A percentile compares a stretch with the other conserved stretches of the same genome.
These are phyloP conservation scores for Penicillium sclerotigenum DNA, from an alignment of 2,329 filamentous ascomycete genomes.

Conservation along the genomic window DNA sequence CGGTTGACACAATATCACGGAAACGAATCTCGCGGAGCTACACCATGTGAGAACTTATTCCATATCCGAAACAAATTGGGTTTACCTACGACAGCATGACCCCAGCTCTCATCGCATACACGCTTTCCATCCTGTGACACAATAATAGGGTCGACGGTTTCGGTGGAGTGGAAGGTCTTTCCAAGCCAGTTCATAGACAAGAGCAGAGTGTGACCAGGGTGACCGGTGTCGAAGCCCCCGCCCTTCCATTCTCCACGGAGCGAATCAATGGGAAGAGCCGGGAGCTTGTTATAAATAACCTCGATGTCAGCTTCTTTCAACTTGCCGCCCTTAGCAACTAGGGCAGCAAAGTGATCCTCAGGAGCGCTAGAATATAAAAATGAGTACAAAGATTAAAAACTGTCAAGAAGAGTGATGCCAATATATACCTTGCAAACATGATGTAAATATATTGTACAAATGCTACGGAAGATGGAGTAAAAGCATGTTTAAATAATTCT, in stretches of 20 bases:
- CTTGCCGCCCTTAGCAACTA: not conserved
- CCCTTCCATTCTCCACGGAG: not conserved
- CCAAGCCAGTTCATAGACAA: not conserved
- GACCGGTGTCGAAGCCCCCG: not conserved
- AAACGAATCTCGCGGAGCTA: not conserved
- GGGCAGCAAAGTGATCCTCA: not conserved
- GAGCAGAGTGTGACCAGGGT: not conserved
- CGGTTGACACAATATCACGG: constrained; percentile 23
- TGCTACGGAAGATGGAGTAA: not conserved
- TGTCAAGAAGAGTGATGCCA: not conserved
- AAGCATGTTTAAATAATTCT: not conserved
- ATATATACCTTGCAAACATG: not conserved
- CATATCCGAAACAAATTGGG: not conserved
- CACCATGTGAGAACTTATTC: not conserved
- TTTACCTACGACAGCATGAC: not conserved
- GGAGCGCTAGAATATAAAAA: not conserved
- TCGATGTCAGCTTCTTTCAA: constrained; percentile 34
- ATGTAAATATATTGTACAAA: not conserved
- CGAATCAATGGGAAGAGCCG: constrained; percentile 43
- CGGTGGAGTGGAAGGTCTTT: not conserved
- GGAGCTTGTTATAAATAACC: not conserved
- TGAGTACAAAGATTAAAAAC: not conserved
- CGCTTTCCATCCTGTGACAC: not conserved
- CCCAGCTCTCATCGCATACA: not conserved
- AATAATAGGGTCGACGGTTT: not conserved